These are phyloP conservation scores for Cyclocybe cylindracea DNA, from an alignment of 768 basidiomycete species.

Conservation along the genomic window DNA sequence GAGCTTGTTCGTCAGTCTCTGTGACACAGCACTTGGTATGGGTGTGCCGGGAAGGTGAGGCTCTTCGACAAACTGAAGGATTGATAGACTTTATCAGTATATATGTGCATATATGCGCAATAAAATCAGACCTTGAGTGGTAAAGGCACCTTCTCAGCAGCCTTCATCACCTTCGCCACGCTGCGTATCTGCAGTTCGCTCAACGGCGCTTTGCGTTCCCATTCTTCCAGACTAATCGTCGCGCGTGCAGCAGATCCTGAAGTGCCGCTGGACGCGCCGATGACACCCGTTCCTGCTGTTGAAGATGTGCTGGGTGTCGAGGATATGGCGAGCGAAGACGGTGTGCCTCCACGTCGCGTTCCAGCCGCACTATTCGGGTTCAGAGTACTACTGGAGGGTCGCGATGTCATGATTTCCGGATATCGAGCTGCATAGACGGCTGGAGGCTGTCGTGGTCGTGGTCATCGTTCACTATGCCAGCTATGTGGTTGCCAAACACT, in stretches of 20 bases:
- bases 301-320: no score
- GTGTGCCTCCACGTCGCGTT: no score
- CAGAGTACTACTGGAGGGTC: no score
- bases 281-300: no score
- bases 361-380: no score
- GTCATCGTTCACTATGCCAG: no score
- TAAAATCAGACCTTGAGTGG: conserved; percentile 67
- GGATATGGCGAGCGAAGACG: no score
- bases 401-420: no score
- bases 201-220: conserved; percentile 84
- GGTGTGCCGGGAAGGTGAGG: conserved; percentile 15
- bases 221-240: conserved; percentile 79
- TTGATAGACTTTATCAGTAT: background rate
- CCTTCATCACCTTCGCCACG: conserved; percentile 60
- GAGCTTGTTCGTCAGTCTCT: background rate
- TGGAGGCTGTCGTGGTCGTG: no score
- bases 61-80: conserved; percentile 17
- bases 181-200: conserved; percentile 68
- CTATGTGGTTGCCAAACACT: no score
- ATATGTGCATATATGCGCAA: background rate
- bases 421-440: no score
- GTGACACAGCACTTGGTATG: background rate
- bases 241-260: background rate
- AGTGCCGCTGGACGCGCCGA: conserved; percentile 1
- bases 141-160: conserved; percentile 59